Base-by-base conservation (phyloP, 805 yeast genomes). In the Torulaspora gathmanii region DNA sequence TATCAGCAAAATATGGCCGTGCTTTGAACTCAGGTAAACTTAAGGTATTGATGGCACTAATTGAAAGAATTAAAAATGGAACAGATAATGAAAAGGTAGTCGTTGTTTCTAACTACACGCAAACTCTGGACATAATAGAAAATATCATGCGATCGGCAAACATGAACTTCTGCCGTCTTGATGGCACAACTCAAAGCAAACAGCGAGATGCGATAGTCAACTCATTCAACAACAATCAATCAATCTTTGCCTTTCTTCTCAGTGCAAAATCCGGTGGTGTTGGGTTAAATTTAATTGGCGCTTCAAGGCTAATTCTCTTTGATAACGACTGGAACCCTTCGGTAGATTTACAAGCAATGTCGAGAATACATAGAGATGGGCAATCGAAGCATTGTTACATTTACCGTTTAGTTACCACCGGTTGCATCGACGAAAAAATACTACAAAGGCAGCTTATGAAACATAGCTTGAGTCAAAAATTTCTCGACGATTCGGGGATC, bases 321-420 rank as follows among this genome's bases (percentile, higher is more conserved):
- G 99, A 93, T 61, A 87, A 93, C 52, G 98, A 93, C 59, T 93
- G 99, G 99, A 93, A 93, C 52, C 99, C 99, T 0, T 79, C 96
- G 0, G 74, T 83, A 10, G 99, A 93, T 59, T 63, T 85, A 27
- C 99, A 93, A 63, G 95, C 97, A 0, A 86, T 91, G 95, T 95
- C 97, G 1, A 70, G 99, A 51, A 82, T 93, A 5, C 96, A 91
- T 60, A 72, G 99, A 56, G 97, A 91, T 63, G 99, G 99, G 0
- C 99, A 93, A 61, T 77, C 67, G 38, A 75, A 68, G 37, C 87
- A 87, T 0, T 93, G 89, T 9, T 83, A 70, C 59, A 81, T 91
- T 25, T 93, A 93, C 60, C 73, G 99, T 53, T 64, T 93, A 15
- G 67, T 93, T 34, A 84, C 95, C 0, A 80, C 95, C 0, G 99